These are phyloP conservation scores for Suillus brevipes DNA, from an alignment of 768 basidiomycete species.

Conservation along the genomic window DNA sequence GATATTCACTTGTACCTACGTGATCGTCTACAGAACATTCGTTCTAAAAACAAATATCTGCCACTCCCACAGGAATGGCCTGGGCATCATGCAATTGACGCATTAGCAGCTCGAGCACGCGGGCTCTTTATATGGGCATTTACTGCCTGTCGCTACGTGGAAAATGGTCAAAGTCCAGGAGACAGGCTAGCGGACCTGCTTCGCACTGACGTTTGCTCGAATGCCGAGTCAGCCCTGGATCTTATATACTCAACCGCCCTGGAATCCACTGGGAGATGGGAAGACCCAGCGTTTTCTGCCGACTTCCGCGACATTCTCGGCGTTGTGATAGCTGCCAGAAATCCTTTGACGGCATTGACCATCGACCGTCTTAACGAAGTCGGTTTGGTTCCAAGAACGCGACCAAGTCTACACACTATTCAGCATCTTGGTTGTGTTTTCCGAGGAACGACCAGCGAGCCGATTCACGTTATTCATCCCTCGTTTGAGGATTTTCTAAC, in stretches of 20 bases:
- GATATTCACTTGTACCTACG: conserved; percentile 29
- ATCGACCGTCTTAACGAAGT: conserved; percentile 29
- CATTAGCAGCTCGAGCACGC: conserved; percentile 29
- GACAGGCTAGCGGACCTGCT: conserved; percentile 31
- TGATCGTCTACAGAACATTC: conserved; percentile 27
- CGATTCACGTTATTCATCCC: conserved; percentile 34
- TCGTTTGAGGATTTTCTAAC: conserved; percentile 37
- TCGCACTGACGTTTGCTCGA: conserved; percentile 18
- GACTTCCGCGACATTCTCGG: conserved; percentile 36
- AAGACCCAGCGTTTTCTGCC: conserved; percentile 26
- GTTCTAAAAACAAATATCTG: conserved; percentile 27
- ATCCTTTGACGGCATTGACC: conserved; percentile 25
- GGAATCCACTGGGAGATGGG: conserved; percentile 31
- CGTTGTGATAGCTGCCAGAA: conserved; percentile 28
- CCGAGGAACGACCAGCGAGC: conserved; percentile 26
- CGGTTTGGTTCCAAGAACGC: conserved; percentile 14
- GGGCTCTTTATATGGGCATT: conserved; percentile 36
- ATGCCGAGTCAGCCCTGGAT: conserved; percentile 31
- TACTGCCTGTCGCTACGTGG: conserved; percentile 34
- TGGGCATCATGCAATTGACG: conserved; percentile 18
- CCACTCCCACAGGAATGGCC: conserved; percentile 32
- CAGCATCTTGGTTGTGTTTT: conserved; percentile 26
- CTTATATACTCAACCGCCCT: conserved; percentile 32
- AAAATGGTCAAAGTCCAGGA: conserved; percentile 31
- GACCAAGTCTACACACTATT: conserved; percentile 33